Evolutionary conservation across 768 basidiomycete genomes (phyloP), one percentile per base, ranked within the genome.

Genomic region (Lactifluus volemus): DNA sequence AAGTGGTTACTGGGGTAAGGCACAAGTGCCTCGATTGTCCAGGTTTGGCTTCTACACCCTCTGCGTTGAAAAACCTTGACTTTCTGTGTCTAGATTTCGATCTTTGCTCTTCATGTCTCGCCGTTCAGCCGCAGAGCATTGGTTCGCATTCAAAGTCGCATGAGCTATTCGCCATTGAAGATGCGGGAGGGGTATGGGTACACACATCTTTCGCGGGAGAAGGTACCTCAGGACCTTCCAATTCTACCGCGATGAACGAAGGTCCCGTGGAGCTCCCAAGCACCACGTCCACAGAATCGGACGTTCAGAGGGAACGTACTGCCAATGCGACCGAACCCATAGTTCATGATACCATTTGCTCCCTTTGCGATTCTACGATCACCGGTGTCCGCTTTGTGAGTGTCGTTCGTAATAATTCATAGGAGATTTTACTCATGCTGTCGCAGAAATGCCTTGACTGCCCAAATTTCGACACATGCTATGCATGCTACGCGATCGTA

Each of bases 391-490:
- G 92, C 49, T 93, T 82, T 75, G 88, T 92, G 68, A 73, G 88
- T 65, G 17, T 55, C 52, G 8, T 36, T 54, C 32, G 15, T 36
- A n/a, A 53, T 53, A n/a, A 53, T 53, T 36, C 47, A 51, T 30
- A 48, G 19, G 17, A 21, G n/a, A 4, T 17, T 34, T 32, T 49
- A 38, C 30, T 53, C 53, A 38, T 38, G 47, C n/a, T 11, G n/a
- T 6, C 39, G 30, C 51, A 90, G 88, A 92, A 91, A 85, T 92
- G 89, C 67, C 60, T 84, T 9, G 70, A 75, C 59, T 93, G 90
- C 72, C 89, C 90, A n/a, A 89, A 94, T 68, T 94, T 84, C 65
- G 91, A 94, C 66, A 80, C 84, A 9, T 94, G 92, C 68, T 68
- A 71, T 15, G 72, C 77, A 15, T 94, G 92, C 73, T 90, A 86